phyloP scores from a whole-genome alignment of 2,329 filamentous ascomycete species.

The Penicillium nordicum region DNA sequence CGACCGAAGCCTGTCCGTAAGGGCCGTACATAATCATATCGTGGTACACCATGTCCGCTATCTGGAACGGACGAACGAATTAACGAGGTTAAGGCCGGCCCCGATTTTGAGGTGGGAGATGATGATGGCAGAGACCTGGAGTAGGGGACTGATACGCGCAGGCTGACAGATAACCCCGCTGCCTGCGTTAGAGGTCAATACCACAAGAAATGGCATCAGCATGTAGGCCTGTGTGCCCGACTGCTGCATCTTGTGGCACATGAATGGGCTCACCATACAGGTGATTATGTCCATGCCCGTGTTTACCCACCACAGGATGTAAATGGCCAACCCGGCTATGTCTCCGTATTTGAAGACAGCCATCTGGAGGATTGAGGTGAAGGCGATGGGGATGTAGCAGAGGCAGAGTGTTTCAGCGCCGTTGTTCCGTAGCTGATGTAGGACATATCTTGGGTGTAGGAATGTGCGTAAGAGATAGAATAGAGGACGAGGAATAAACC shows the following conservation, averaged over 20 bases:
- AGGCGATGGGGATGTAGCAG: slow-evolving; percentile 38
- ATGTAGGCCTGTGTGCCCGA: slow-evolving; percentile 35
- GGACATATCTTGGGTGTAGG: slow-evolving; percentile 33
- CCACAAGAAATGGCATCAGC: slow-evolving; percentile 40
- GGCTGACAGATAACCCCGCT: slow-evolving; percentile 37
- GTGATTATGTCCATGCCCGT: slow-evolving; percentile 32
- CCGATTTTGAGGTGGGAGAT: slow-evolving; percentile 42
- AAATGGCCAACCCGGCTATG: slow-evolving; percentile 27
- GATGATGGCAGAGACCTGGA: slow-evolving; percentile 41
- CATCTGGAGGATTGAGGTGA: slow-evolving; percentile 34
- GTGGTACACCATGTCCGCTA: slow-evolving; percentile 29
- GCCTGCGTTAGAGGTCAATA: slow-evolving; percentile 41
- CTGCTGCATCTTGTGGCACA: slow-evolving; percentile 38
- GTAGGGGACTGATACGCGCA: slow-evolving; percentile 23
- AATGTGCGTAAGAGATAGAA: slow-evolving; percentile 34
- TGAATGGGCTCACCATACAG: slow-evolving; percentile 35
- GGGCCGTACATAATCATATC: slow-evolving; percentile 44
- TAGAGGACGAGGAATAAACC: slow-evolving; percentile 30
- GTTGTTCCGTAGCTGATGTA: slow-evolving; percentile 27
- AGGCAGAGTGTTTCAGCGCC: slow-evolving; percentile 40
- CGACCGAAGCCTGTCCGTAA: slow-evolving; percentile 41
- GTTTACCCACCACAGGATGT: slow-evolving; percentile 44
- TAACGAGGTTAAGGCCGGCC: slow-evolving; percentile 31
- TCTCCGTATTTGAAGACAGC: slow-evolving; percentile 50
- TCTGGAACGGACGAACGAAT: slow-evolving; percentile 27